Evolutionary conservation across 352 stramenopile species (phyloP).

Genomic region (Globisporangium canariense): DNA sequence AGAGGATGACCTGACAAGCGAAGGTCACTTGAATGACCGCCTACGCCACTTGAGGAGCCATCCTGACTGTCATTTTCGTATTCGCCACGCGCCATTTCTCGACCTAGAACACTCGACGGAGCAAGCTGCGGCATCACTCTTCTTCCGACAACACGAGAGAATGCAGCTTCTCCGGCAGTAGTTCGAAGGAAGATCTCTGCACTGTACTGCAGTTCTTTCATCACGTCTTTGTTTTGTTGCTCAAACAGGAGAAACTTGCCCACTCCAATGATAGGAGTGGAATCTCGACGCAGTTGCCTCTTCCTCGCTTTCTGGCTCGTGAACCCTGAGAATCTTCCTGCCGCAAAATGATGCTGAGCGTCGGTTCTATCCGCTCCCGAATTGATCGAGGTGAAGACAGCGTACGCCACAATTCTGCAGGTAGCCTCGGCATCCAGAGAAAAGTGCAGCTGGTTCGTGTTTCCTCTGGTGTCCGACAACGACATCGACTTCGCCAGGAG

Average conservation of each 20-base stretch:
- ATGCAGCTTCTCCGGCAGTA: slow-evolving; percentile 62
- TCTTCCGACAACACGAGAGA: slow-evolving; percentile 66
- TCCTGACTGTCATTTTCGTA: background rate
- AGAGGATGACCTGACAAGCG: slow-evolving; percentile 4
- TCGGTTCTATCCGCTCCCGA: slow-evolving; percentile 25
- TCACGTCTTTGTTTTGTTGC: slow-evolving; percentile 89
- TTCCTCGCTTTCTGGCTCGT: slow-evolving; percentile 71
- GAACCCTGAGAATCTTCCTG: slow-evolving; percentile 22
- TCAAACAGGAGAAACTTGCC: slow-evolving; percentile 87
- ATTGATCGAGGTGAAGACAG: slow-evolving; percentile 58
- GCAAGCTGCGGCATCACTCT: slow-evolving; percentile 46
- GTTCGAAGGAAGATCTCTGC: slow-evolving; percentile 80
- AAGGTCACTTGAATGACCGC: background rate
- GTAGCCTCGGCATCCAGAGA: slow-evolving; percentile 80
- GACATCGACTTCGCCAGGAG: slow-evolving; percentile 18
- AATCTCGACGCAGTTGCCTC: slow-evolving; percentile 63
- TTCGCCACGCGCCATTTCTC: background rate
- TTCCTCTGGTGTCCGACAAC: slow-evolving; percentile 23
- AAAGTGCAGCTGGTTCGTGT: slow-evolving; percentile 73
- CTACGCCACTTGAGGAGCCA: background rate
- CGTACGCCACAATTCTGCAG: slow-evolving; percentile 76
- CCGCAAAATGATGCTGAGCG: slow-evolving; percentile 10
- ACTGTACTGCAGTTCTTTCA: slow-evolving; percentile 89
- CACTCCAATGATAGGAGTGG: slow-evolving; percentile 59
- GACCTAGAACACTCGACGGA: background rate